Evolutionary conservation across 805 yeast genomes (phyloP).

Genomic region (Candida michaelii): DNA sequence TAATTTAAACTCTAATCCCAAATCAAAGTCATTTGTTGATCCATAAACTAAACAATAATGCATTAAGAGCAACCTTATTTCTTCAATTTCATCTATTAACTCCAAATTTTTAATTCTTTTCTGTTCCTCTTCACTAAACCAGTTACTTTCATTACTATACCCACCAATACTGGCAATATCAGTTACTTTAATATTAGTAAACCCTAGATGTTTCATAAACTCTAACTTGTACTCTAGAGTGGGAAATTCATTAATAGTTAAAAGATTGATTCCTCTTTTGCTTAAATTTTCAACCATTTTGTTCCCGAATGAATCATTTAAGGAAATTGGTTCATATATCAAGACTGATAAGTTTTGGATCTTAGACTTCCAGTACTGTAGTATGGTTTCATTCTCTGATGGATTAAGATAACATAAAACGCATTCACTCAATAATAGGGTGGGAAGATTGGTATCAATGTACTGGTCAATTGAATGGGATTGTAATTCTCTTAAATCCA

Average conservation of each 20-base stretch:
- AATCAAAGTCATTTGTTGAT: conserved; percentile 15
- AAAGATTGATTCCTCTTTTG: conserved; percentile 60
- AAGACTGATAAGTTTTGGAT: conserved; percentile 34
- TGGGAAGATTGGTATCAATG: conserved; percentile 44
- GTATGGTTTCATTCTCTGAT: conserved; percentile 43
- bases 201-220: conserved; percentile 24
- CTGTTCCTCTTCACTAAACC: conserved; percentile 46
- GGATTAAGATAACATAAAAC: conserved; percentile 70
- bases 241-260: conserved; percentile 54
- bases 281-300: conserved; percentile 66
- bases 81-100: conserved; percentile 75
- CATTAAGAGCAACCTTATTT: conserved; percentile 55
- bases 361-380: conserved; percentile 40
- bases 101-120: conserved; percentile 54
- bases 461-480: background rate
- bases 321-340: conserved; percentile 71
- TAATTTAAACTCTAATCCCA: background rate
- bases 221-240: conserved; percentile 31
- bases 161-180: conserved; percentile 48
- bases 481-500: conserved; percentile 47
- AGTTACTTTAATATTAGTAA: conserved; percentile 38
- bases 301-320: conserved; percentile 60
- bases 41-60: conserved; percentile 56
- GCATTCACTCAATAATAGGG: conserved; percentile 70
- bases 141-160: conserved; percentile 25